Evolutionary conservation across 495 filamentous ascomycete genomes (phyloP), one percentile per base, ranked within the genome.

Genomic region (Aspergillus diversus): DNA sequence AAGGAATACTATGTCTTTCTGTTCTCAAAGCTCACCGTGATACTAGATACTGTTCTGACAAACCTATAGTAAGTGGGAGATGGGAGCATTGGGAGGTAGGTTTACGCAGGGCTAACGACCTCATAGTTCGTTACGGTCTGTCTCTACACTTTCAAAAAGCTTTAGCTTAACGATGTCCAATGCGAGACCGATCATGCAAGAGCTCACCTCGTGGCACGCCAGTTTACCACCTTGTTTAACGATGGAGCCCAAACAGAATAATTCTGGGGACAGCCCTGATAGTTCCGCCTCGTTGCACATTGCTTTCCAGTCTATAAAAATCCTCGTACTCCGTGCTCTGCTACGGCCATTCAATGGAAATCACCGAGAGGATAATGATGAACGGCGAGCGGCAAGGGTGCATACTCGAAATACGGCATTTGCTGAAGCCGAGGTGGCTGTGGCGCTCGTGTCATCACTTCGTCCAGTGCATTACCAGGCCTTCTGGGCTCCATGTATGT

Each of bases 401-500:
- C 47, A 50, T 21, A 50, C 27, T 17, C 16, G 47, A 5, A n/a
- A 50, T 4, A 17, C 21, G n/a, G 47, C 47, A 11, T 17, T 9
- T 9, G 47, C 16, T 1, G 47, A 50, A 17, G 16, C 16, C 16
- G 47, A 50, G 5, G 47, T 17, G 15, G 16, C 47, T 9, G 15
- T 50, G 11, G 16, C 5, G 5, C 5, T n/a, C 7, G 21, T 57
- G 4, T 57, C 39, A 9, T 15, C n/a, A 8, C 17, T 57, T 8
- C 9, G 21, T 12, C 35, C 55, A 27, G 37, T 15, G 17, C 35
- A 57, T n/a, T 57, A 57, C 33, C 55, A 57, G 21, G 55, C 37
- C 0, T 57, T 57, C n/a, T 57, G 55, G 55, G 55, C 39, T 5
- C 55, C 55, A 32, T 57, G 55, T 57, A 57, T 47, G 55, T 57